Evolutionary conservation across 495 filamentous ascomycete genomes (phyloP), one percentile per base, ranked within the genome.

Genomic region (Annulohypoxylon bovei): DNA sequence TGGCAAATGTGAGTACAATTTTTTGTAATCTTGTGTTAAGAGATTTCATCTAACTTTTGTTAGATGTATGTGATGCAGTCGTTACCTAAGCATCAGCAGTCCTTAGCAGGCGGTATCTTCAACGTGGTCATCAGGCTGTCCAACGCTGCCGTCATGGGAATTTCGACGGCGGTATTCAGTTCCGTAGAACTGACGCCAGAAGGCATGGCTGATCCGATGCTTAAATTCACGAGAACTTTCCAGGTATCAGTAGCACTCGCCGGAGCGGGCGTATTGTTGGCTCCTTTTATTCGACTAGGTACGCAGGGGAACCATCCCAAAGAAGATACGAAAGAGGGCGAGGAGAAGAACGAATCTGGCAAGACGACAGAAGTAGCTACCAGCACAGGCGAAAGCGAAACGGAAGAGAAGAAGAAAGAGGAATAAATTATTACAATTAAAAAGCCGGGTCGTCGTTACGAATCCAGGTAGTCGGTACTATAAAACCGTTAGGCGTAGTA

Each of bases 31-130:
- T 16, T 16, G n/a, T 32, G 20, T 22, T 6, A 3, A 30, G 6
- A 30, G 6, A 61, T 39, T 44, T 44, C 5, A 25, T 44, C 60
- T 70, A 35, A 78, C 33, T 53, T 60, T 12, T 72, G 76, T 12
- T 75, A 85, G 77, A 85, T 88, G 78, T 87, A 86, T 65, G 83
- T 83, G 7, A 82, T 87, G 72, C 83, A 86, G 54, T 81, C 78
- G 0, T 77, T 89, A 8, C 86, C 86, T 4, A 79, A 78, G 11
- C 81, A 85, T 54, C 84, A 88, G 58, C 87, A 88, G 62, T 84
- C 85, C 1, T 74, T 89, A 1, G 86, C 86, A 0, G 87, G 87
- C 3, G 87, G 85, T 5, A 82, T 88, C 25, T 86, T 89, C 75
- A 88, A 88, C 67, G 85, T 86, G 1, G 78, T 88, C 5, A 83